Evolutionary conservation across 768 basidiomycete species (phyloP).

Genomic region (Psilocybe subaeruginosa): DNA sequence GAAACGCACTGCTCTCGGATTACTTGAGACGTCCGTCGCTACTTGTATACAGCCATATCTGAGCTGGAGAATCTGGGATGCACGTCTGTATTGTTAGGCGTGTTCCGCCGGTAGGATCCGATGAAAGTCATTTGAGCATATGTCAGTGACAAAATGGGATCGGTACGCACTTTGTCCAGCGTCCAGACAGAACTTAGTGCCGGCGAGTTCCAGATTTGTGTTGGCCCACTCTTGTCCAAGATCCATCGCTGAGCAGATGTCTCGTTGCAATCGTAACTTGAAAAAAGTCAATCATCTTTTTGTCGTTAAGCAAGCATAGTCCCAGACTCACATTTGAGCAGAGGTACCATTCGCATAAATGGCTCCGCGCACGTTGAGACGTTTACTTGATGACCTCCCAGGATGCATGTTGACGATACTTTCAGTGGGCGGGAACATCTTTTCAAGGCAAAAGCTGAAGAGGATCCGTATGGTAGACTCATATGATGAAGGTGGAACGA

Average conservation of each 20-base stretch:
- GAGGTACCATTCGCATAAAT: constrained; percentile 25
- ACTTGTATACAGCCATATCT: constrained; percentile 21
- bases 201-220: constrained; percentile 17
- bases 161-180: constrained; percentile 23
- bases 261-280: constrained; percentile 31
- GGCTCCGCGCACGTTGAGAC: constrained; percentile 30
- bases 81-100: constrained; percentile 25
- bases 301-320: neutral
- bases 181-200: constrained; percentile 27
- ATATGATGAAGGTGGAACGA: too few relatives aligned
- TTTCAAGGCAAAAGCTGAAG: constrained; percentile 16
- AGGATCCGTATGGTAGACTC: neutral
- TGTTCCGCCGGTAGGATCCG: constrained; percentile 22
- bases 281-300: neutral
- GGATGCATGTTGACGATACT: constrained; percentile 26
- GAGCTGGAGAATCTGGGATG: constrained; percentile 17
- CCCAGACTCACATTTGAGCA: constrained; percentile 27
- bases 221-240: constrained; percentile 18
- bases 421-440: constrained; percentile 13
- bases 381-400: constrained; percentile 20
- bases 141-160: neutral
- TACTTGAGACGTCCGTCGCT: constrained; percentile 21
- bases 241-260: constrained; percentile 28
- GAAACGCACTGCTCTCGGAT: neutral
- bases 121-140: neutral